Conservation (phyloP, 495 filamentous ascomycete species). For the Annulohypoxylon maeteangense region DNA sequence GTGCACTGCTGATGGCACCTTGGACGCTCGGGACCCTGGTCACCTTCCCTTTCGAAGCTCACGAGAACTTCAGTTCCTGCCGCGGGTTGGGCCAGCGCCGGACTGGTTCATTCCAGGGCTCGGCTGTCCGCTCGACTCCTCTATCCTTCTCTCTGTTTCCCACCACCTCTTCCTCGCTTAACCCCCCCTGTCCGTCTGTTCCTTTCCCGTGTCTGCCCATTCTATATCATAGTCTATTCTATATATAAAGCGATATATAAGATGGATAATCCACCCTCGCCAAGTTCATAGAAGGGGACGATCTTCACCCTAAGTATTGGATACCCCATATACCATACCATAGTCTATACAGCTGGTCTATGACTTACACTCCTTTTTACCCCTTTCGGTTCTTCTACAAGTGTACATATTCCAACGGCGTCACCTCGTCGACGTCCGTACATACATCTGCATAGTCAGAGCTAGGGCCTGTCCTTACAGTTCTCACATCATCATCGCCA, state of each 20-base stretch:
- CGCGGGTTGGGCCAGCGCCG: constrained; percentile 24
- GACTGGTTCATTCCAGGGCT: constrained; percentile 32
- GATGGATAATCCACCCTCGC: constrained; percentile 17
- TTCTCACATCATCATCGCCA: constrained; percentile 64
- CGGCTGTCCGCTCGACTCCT: constrained; percentile 14
- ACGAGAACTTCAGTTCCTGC: constrained; percentile 42
- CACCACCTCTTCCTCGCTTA: not conserved
- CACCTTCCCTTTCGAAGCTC: constrained; percentile 44
- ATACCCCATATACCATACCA: not conserved
- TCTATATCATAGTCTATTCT: not conserved
- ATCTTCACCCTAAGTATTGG: constrained; percentile 37
- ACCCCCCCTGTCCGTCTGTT: not conserved
- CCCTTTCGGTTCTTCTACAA: constrained; percentile 38
- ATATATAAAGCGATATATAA: constrained; percentile 26
- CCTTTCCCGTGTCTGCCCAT: not conserved
- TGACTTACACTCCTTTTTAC: constrained; percentile 41
- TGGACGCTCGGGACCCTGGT: constrained; percentile 35
- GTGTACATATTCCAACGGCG: constrained; percentile 37
- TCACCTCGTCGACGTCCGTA: constrained; percentile 1
- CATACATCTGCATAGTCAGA: constrained; percentile 8
- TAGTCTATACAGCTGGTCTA: constrained; percentile 38
- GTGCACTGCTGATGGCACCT: constrained; percentile 38
- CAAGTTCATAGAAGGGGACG: constrained; percentile 17
- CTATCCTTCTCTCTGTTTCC: not conserved
- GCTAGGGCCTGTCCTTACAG: constrained; percentile 55